A percentile compares a stretch with the other conserved stretches of the same genome.
Evolutionary conservation across 2,329 filamentous ascomycete species (phyloP).

Genomic region (Thermothelomyces thermophilus): DNA sequence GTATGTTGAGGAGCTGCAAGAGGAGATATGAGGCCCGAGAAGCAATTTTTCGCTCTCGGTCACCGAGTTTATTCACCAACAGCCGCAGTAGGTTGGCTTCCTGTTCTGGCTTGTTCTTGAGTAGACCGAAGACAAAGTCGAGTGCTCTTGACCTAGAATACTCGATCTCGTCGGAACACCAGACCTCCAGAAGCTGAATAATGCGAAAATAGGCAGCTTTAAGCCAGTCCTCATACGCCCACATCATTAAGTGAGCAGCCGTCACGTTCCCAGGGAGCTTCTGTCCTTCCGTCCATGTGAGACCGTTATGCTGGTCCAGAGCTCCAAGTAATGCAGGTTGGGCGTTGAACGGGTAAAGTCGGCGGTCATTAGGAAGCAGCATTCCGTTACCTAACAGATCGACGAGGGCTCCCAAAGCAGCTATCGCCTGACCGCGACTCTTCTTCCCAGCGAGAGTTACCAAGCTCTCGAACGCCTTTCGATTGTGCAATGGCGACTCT

Average conservation of each 20-base stretch:
- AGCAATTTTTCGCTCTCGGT: constrained; percentile 90
- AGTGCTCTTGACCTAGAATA: constrained; percentile 83
- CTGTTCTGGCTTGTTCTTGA: constrained; percentile 95
- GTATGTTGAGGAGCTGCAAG: constrained; percentile 80
- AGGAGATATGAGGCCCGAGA: constrained; percentile 89
- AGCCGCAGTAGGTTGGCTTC: constrained; percentile 88
- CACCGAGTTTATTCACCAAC: constrained; percentile 92
- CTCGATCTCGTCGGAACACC: constrained; percentile 93
- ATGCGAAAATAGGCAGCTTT: constrained; percentile 92
- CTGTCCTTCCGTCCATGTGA: constrained; percentile 61
- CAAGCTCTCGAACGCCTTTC: constrained; percentile 79
- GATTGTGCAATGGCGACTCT: constrained; percentile 91
- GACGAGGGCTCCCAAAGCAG: constrained; percentile 86
- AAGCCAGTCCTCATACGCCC: constrained; percentile 92
- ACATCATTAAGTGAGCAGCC: constrained; percentile 71
- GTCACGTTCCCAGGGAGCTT: constrained; percentile 67
- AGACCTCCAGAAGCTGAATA: constrained; percentile 81
- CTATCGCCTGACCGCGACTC: constrained; percentile 85
- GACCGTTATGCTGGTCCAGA: constrained; percentile 54
- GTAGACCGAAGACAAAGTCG: constrained; percentile 82
- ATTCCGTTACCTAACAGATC: constrained; percentile 89
- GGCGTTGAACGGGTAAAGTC: constrained; percentile 68
- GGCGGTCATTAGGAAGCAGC: constrained; percentile 73
- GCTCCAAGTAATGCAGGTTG: constrained; percentile 71
- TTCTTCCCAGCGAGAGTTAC: constrained; percentile 82